phyloP scores from a whole-genome alignment of 2,329 filamentous ascomycete species.

The Cytospora mali region DNA sequence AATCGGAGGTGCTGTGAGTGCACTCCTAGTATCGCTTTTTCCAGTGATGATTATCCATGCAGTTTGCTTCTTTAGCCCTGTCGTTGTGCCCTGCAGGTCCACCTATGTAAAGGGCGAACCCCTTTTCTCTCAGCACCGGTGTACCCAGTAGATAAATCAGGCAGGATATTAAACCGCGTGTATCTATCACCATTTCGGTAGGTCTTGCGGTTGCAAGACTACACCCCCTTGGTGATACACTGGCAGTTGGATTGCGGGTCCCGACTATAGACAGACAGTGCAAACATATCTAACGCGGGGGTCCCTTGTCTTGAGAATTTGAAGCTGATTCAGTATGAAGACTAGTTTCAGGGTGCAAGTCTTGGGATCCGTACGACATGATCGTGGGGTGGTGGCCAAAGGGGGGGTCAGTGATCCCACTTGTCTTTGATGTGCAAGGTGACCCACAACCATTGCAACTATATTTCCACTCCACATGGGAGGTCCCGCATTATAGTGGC shows the following conservation, averaged over 20 bases:
- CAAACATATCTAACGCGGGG: not conserved
- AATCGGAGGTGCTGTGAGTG: not conserved
- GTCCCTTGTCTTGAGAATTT: not conserved
- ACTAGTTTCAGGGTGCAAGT: too few relatives aligned
- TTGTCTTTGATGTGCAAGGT: not conserved
- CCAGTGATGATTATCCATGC: not conserved
- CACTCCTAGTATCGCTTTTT: not conserved
- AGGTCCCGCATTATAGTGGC: not conserved
- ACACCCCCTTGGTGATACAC: not conserved
- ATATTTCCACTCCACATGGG: not conserved
- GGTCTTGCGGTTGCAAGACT: not conserved
- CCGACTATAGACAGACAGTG: not conserved
- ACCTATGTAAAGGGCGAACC: not conserved
- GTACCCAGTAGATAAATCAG: not conserved
- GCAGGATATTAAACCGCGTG: not conserved
- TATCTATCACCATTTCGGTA: not conserved
- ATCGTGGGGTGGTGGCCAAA: too few relatives aligned
- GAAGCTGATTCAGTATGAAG: not conserved
- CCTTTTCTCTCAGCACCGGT: constrained; percentile 8
- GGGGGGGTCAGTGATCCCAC: not conserved
- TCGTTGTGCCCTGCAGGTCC: not conserved
- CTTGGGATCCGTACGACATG: too few relatives aligned
- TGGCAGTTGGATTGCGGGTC: not conserved
- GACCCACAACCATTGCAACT: not conserved
- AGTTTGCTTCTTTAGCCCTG: not conserved